Conservation (phyloP, 805 yeast species). For the Lipomyces chichibuensis region DNA sequence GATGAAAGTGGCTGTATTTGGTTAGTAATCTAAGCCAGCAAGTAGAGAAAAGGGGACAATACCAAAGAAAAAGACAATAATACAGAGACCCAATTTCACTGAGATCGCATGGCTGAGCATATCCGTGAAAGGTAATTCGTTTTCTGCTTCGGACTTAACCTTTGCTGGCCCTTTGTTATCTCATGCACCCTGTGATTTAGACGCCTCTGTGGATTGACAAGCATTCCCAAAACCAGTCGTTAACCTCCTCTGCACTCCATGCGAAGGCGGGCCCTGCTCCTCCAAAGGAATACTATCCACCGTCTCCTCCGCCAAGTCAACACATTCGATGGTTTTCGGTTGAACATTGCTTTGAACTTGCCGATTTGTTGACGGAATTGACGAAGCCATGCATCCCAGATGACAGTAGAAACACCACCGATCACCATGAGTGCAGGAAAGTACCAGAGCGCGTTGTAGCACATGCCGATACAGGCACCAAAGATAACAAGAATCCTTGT, state of each 20-base stretch:
- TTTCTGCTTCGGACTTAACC: not conserved
- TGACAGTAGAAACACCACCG: not conserved
- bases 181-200: not conserved
- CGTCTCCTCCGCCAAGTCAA: not conserved
- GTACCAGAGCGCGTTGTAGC: constrained; percentile 12
- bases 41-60: not conserved
- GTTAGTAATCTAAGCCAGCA: not conserved
- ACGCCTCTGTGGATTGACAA: not conserved
- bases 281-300: not conserved
- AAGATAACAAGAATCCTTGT: constrained; percentile 8
- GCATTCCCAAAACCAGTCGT: not conserved
- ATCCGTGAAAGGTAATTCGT: not conserved
- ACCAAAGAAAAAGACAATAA: not conserved
- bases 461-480: not conserved
- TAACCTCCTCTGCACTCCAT: not conserved
- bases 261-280: not conserved
- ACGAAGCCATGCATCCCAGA: constrained; percentile 6
- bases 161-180: not conserved
- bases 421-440: constrained; percentile 10
- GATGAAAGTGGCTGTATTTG: not conserved
- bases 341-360: not conserved
- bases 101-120: not conserved
- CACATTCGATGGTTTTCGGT: not conserved
- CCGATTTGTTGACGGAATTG: not conserved
- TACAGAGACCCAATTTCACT: not conserved